Conservation (phyloP, 306 rosid genomes). For the Inga leiocalycina region DNA sequence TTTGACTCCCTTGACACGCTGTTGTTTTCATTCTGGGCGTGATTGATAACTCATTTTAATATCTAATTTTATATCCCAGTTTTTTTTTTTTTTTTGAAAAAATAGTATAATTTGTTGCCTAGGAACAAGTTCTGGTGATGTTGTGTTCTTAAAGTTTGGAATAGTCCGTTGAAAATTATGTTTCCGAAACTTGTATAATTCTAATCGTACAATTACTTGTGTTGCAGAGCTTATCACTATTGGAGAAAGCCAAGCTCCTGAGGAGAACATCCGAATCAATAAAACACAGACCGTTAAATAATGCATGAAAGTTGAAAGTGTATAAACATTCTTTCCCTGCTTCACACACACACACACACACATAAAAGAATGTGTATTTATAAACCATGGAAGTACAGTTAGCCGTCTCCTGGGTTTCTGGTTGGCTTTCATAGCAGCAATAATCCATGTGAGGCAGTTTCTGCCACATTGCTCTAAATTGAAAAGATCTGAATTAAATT, state of each 20-base stretch:
- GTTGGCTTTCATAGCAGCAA: neutral
- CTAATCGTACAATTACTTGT: neutral
- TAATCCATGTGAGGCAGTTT: neutral
- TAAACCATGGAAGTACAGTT: neutral
- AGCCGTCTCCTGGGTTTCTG: neutral
- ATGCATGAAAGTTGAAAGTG: neutral
- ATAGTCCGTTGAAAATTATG: neutral
- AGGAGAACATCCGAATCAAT: neutral
- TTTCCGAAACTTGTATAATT: slow-evolving; percentile 12
- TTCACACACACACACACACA: neutral
- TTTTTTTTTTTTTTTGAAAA: neutral
- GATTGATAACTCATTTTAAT: neutral
- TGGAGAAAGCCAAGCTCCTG: neutral
- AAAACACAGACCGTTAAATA: neutral
- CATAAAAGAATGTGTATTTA: neutral
- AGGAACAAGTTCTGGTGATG: neutral
- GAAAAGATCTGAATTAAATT: neutral
- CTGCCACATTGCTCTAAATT: neutral
- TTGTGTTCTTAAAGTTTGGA: neutral
- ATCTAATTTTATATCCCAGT: neutral
- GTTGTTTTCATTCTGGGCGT: slow-evolving; percentile 2
- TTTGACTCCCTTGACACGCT: slow-evolving; percentile 1
- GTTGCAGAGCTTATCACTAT: neutral
- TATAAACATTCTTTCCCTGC: neutral
- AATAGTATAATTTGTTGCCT: neutral